Evolutionary conservation across 129 eudicot genomes (phyloP).

Genomic region (Pulicaria dysenterica): DNA sequence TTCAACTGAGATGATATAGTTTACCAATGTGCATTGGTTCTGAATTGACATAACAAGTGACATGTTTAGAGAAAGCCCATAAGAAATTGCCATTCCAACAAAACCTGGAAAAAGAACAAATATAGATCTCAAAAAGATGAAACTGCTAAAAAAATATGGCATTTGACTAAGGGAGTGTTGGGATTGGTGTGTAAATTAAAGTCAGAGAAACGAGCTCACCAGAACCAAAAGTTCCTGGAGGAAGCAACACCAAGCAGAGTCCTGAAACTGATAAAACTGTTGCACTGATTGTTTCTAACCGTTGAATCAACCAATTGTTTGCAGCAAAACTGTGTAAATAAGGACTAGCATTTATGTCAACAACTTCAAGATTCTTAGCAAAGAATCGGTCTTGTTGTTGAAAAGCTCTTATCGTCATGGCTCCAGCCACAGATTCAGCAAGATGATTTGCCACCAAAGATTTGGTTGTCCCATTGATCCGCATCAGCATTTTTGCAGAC

Average conservation of each 20-base stretch:
- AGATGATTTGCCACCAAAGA: slow-evolving; percentile 88
- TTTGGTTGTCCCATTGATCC: slow-evolving; percentile 86
- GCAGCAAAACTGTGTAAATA: slow-evolving; percentile 84
- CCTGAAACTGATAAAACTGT: slow-evolving; percentile 69
- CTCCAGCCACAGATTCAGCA: slow-evolving; percentile 88
- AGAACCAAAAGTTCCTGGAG: slow-evolving; percentile 81
- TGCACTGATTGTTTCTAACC: slow-evolving; percentile 75
- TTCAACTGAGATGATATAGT: slow-evolving; percentile 86
- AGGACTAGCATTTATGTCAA: slow-evolving; percentile 84
- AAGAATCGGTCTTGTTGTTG: slow-evolving; percentile 81
- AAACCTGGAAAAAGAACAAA: slow-evolving; percentile 57
- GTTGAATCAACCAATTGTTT: slow-evolving; percentile 86
- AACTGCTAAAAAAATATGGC: slow-evolving; percentile 9
- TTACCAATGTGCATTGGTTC: slow-evolving; percentile 82
- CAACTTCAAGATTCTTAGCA: slow-evolving; percentile 57
- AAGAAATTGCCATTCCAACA: slow-evolving; percentile 92
- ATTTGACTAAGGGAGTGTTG: slow-evolving; percentile 3
- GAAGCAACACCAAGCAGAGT: slow-evolving; percentile 86
- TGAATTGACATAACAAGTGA: slow-evolving; percentile 72
- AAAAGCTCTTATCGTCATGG: slow-evolving; percentile 84
- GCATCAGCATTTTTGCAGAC: slow-evolving; percentile 84
- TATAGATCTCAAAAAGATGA: neutral
- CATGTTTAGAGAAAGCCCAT: slow-evolving; percentile 79
- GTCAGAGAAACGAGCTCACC: slow-evolving; percentile 43
- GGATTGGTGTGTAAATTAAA: neutral